Evolutionary conservation across 345 rosid genomes (phyloP).

Genomic region (Dipteronia dyeriana): DNA sequence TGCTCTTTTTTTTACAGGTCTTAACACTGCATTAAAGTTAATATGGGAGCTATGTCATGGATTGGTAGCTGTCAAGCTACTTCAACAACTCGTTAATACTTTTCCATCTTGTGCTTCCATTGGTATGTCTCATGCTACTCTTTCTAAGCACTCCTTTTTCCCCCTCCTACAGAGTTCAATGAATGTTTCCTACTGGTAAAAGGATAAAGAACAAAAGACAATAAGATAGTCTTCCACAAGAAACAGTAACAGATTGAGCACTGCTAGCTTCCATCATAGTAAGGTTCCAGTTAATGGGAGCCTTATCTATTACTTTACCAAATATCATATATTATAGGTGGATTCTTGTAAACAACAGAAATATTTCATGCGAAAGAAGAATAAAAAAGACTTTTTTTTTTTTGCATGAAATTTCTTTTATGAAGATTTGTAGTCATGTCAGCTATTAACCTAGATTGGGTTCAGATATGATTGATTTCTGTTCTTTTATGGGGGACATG

Average conservation of each 20-base stretch:
- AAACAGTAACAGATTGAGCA: background rate
- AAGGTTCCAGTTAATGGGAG: background rate
- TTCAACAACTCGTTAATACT: conserved; percentile 66
- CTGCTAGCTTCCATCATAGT: background rate
- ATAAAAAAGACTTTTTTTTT: background rate
- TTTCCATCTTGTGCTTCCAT: conserved; percentile 87
- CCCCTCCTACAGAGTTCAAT: background rate
- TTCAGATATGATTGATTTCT: background rate
- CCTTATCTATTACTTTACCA: too few relatives aligned
- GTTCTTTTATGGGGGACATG: background rate
- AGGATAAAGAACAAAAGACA: background rate
- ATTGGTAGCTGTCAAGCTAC: conserved; percentile 59
- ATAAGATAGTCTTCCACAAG: background rate
- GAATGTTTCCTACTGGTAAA: background rate
- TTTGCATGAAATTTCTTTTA: background rate
- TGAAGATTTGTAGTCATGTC: background rate
- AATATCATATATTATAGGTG: background rate
- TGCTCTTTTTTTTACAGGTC: conserved; percentile 43
- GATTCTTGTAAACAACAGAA: background rate
- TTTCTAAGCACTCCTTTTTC: conserved; percentile 4
- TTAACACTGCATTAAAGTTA: conserved; percentile 50
- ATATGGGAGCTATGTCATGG: conserved; percentile 83
- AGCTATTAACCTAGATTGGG: background rate
- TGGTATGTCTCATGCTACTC: conserved; percentile 50
- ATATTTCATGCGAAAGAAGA: background rate